phyloP scores from a whole-genome alignment of 257 asterid species.

The Jacaranda mimosifolia region DNA sequence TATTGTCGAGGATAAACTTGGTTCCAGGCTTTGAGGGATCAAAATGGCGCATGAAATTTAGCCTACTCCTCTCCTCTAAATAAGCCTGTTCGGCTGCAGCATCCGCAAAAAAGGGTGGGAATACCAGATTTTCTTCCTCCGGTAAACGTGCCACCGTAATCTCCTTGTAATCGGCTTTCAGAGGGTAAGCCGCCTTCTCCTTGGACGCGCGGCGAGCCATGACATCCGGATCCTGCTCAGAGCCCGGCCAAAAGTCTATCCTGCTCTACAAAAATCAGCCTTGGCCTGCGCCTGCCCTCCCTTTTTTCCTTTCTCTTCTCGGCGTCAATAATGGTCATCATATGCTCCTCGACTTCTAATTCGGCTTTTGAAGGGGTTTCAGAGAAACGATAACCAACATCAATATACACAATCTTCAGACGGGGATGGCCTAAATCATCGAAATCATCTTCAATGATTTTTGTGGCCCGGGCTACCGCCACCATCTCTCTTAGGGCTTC shows the following conservation, averaged over 20 bases:
- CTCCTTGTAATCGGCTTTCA: too few relatives aligned
- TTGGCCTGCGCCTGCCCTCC: neutral
- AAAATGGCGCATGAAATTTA: too few relatives aligned
- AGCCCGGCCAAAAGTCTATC: constrained; percentile 6
- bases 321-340: neutral
- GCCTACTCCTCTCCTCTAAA: too few relatives aligned
- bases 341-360: neutral
- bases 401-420: neutral
- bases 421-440: neutral
- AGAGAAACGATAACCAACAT: neutral
- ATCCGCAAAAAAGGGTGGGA: too few relatives aligned
- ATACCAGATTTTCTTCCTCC: too few relatives aligned
- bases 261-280: neutral
- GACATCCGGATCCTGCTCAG: neutral
- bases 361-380: neutral
- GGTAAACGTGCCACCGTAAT: too few relatives aligned
- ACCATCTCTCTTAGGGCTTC: neutral
- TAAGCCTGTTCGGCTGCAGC: too few relatives aligned
- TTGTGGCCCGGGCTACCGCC: neutral
- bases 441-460: neutral
- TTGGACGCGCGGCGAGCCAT: neutral
- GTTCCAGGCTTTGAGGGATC: too few relatives aligned
- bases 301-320: neutral
- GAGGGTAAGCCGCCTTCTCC: neutral
- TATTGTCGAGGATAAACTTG: too few relatives aligned